Conservation (phyloP, 108 stramenopile species). For the Nitzschia sp. region DNA sequence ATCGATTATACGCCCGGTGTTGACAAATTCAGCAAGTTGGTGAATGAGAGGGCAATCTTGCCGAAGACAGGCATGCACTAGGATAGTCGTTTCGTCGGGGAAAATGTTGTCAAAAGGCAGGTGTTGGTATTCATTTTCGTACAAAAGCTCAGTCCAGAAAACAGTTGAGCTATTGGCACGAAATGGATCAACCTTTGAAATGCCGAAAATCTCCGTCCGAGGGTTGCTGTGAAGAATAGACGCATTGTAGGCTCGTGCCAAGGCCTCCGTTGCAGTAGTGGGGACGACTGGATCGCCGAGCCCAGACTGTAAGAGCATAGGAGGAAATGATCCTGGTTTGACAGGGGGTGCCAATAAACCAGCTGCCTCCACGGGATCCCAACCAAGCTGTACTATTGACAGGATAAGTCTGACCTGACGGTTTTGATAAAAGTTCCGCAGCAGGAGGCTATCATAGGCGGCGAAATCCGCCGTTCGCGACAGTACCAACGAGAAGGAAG, state of each 20-base stretch:
- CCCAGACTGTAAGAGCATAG: slow-evolving; percentile 29
- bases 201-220: slow-evolving; percentile 11
- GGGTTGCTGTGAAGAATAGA: slow-evolving; percentile 45
- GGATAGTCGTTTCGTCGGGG: neutral
- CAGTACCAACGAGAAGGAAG: slow-evolving; percentile 69
- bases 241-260: slow-evolving; percentile 63
- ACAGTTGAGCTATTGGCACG: slow-evolving; percentile 16
- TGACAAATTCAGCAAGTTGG: slow-evolving; percentile 60
- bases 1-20: slow-evolving; percentile 59
- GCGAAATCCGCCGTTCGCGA: slow-evolving; percentile 53
- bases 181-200: neutral
- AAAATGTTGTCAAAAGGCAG: slow-evolving; percentile 36
- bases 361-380: slow-evolving; percentile 69
- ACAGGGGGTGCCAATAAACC: slow-evolving; percentile 51
- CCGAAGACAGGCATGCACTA: slow-evolving; percentile 68
- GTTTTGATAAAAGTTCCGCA: slow-evolving; percentile 60
- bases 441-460: slow-evolving; percentile 52
- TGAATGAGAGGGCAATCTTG: slow-evolving; percentile 43
- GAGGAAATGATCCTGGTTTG: slow-evolving; percentile 27
- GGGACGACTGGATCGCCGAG: slow-evolving; percentile 71
- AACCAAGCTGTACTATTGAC: slow-evolving; percentile 67
- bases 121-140: slow-evolving; percentile 34
- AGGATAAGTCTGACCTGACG: slow-evolving; percentile 68
- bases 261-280: slow-evolving; percentile 58
- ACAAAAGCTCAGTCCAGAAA: slow-evolving; percentile 50